Evolutionary conservation across 129 eudicot genomes (phyloP), one percentile per base, ranked within the genome.

Genomic region (Pseudognaphalium luteoalbum): DNA sequence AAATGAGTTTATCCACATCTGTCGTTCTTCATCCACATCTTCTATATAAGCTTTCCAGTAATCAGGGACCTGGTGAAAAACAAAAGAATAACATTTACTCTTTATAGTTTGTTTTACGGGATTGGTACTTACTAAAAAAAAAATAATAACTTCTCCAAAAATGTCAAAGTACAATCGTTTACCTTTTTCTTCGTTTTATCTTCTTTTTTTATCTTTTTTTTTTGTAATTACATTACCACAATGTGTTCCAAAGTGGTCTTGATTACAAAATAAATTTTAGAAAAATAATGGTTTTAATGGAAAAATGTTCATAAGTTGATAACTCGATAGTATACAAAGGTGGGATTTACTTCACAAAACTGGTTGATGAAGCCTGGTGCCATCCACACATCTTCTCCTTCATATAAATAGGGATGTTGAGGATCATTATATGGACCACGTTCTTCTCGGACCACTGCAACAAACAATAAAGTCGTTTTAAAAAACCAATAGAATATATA

Each of bases 351-450:
- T 47, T 93, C 98, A 81, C 84, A 87, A 82, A 93, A 91, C 74
- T 93, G 98, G 83, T 93, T 91, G 65, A 93, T 86, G 81, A 93
- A 93, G 62, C 98, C 98, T 50, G 98, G 98, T 76, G 98, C 98
- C 97, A 90, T 91, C 98, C 98, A 93, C 70, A 87, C 86, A 54
- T 93, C 98, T n/a, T 93, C 98, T 81, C 88, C 98, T 78, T 93
- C 98, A 44, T 93, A 93, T 5, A 90, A 56, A 78, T 93, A 93
- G 17, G 92, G 98, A 88, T 93, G 98, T 70, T 93, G 98, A 42
- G 98, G 98, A 79, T 93, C 98, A 12, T 78, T 82, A 80, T 87
- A 93, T 41, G 98, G 98, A 81, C 98, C 98, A 66, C 86, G 79
- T 76, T 90, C 78, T 86, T 93, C 98, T 81, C 98, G 81, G 37